A percentile compares a stretch with the other conserved stretches of the same genome.
Evolutionary conservation across 768 basidiomycete genomes (phyloP).

Genomic region (Podaxis rugospora): DNA sequence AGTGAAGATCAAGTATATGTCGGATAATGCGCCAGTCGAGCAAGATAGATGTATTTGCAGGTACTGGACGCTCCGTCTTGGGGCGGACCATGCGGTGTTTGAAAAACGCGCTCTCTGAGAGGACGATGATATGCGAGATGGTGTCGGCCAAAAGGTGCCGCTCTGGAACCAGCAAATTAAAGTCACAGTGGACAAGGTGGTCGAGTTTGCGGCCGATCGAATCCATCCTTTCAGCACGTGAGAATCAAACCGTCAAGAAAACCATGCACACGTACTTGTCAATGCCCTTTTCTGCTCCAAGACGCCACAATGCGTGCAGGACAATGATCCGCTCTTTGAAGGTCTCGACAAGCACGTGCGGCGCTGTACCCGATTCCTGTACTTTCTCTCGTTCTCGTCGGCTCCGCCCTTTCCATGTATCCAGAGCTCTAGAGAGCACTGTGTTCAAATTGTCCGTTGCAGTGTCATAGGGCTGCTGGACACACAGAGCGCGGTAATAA

Average conservation of each 20-base stretch:
- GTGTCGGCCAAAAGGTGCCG: constrained; percentile 72
- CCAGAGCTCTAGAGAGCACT: constrained; percentile 62
- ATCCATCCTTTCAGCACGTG: constrained; percentile 38
- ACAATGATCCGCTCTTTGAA: constrained; percentile 76
- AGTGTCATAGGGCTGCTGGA: constrained; percentile 80
- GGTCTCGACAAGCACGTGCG: constrained; percentile 50
- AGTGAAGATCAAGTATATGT: constrained; percentile 65
- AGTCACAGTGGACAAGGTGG: constrained; percentile 47
- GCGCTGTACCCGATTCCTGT: constrained; percentile 30
- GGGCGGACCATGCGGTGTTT: constrained; percentile 74
- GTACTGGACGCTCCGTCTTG: constrained; percentile 22
- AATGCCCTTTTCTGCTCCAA: constrained; percentile 44
- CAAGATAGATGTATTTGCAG: constrained; percentile 28
- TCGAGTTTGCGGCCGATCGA: constrained; percentile 43
- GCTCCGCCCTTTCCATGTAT: constrained; percentile 46
- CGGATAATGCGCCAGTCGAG: constrained; percentile 64
- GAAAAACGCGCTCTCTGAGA: constrained; percentile 82
- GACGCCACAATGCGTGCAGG: constrained; percentile 72
- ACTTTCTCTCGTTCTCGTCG: constrained; percentile 34
- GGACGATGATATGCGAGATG: constrained; percentile 68
- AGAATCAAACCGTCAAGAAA: constrained; percentile 10
- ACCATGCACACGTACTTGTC: constrained; percentile 47
- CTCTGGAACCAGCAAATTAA: constrained; percentile 56
- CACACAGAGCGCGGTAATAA: constrained; percentile 90
- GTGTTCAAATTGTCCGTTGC: constrained; percentile 81